These are phyloP conservation scores for Scutellaria barbata DNA, from an alignment of 257 asterid genomes.

Conservation along the genomic window DNA sequence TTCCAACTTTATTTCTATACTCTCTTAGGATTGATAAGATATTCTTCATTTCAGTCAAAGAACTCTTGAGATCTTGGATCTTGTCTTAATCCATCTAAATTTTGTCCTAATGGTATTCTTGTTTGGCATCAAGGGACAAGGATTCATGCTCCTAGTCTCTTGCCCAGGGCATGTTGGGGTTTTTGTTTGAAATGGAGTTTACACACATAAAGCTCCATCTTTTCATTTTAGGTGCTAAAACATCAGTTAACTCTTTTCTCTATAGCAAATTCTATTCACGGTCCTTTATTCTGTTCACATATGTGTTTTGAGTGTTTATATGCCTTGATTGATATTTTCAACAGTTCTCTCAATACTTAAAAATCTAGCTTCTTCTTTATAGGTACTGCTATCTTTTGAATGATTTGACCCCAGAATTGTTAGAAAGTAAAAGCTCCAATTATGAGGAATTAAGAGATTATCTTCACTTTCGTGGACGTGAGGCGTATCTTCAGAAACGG, in stretches of 20 bases:
- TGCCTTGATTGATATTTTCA: constrained; percentile 1
- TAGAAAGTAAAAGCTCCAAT: constrained; percentile 52
- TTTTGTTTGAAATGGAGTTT: neutral
- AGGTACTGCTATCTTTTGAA: constrained; percentile 75
- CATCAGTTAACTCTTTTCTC: constrained; percentile 14
- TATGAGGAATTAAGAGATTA: constrained; percentile 59
- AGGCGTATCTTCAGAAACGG: constrained; percentile 86
- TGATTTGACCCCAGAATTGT: constrained; percentile 60
- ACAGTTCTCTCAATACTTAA: constrained; percentile 20
- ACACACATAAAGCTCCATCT: neutral
- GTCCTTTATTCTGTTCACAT: constrained; percentile 2
- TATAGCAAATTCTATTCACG: neutral
- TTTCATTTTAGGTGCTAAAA: constrained; percentile 1
- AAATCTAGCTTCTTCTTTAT: constrained; percentile 22
- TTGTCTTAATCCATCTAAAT: constrained; percentile 8
- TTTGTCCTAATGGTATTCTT: neutral
- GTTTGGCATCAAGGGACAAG: constrained; percentile 4
- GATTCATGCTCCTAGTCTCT: neutral
- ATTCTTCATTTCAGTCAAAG: constrained; percentile 2
- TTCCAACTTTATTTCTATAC: neutral
- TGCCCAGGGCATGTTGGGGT: neutral
- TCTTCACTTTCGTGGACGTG: constrained; percentile 72
- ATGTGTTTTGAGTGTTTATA: neutral
- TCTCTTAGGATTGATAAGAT: neutral
- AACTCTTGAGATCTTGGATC: constrained; percentile 1